Conservation (phyloP, 768 basidiomycete genomes). For the Rubroboletus pulcherrimus region DNA sequence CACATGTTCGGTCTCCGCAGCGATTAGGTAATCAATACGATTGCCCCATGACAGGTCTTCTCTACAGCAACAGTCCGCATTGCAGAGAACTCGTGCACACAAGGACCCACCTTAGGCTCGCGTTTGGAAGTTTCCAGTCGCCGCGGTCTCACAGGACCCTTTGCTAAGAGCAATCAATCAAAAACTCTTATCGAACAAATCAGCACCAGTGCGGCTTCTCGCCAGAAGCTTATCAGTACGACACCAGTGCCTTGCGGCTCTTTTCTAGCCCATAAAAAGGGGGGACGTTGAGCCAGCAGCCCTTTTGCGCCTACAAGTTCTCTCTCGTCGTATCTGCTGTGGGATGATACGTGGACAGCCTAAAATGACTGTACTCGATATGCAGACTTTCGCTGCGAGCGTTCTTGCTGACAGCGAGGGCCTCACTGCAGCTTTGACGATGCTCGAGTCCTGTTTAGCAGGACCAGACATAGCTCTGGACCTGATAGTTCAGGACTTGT, state of each 20-base stretch:
- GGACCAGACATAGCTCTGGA: slow-evolving; percentile 17
- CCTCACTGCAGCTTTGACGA: slow-evolving; percentile 11
- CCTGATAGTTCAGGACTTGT: slow-evolving; percentile 27
- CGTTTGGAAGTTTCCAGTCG: background rate
- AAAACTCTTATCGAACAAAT: background rate
- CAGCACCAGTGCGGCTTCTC: background rate
- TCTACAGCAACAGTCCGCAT: background rate
- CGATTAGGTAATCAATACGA: slow-evolving; percentile 13
- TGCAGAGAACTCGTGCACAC: no score
- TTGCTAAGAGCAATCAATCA: background rate
- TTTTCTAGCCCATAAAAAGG: background rate
- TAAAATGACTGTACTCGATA: slow-evolving; percentile 11
- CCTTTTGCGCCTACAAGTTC: background rate
- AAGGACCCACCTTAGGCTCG: background rate
- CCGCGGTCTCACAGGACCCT: background rate
- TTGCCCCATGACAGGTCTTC: background rate
- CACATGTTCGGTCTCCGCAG: slow-evolving; percentile 17
- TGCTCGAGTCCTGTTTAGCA: slow-evolving; percentile 26
- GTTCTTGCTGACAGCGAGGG: slow-evolving; percentile 19
- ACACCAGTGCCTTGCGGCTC: background rate
- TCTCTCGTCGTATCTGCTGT: background rate
- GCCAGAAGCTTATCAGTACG: slow-evolving; percentile 4
- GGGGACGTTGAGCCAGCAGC: background rate
- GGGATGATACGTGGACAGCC: background rate
- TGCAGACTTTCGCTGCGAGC: slow-evolving; percentile 15